Base-by-base conservation (phyloP, 2,329 filamentous ascomycete species). In the Beauveria brongniartii region DNA sequence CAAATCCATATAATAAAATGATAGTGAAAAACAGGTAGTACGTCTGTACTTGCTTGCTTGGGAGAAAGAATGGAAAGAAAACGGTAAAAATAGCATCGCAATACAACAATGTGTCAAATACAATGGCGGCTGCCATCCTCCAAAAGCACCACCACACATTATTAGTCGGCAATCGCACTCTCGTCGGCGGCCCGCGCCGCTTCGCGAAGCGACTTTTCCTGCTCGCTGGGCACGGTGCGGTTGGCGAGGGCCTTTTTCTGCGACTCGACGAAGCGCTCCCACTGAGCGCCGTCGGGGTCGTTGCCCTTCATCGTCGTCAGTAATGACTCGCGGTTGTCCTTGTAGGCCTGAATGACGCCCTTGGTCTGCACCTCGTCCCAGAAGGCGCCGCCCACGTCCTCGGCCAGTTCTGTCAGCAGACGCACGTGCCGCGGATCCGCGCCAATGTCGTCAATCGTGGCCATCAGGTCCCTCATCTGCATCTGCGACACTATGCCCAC, bases 311-410 rank as follows among this genome's bases (percentile, higher is more conserved):
- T 69, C 55, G 72, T 68, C 63, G 75, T 73, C 46, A 80, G 70
- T 22, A 86, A 75, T 57, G 80, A 69, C 18, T 81, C 78, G 61
- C 75, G 77, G 64, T 86, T 72, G 68, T 86, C 82, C 66, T 83
- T 79, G 65, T 91, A 86, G 0, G 84, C 81, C 60, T 77, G 76
- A 14, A 89, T 78, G 55, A 82, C 81, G 0, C 88, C 87, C 65
- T 83, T 80, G 47, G 80, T 76, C 57, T 80, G 76, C 4, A 83
- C 78, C 67, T 80, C 80, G 52, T 76, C 74, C 54, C 89, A 72
- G 26, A 83, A 79, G 63, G 84, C 81, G 46, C 87, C 84, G 24
- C 82, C 81, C 3, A 90, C 69, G 28, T 84, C 83, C 63, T 86
- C 81, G 34, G 90, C 78, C 69, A 91, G 77, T 22, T 82, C 80